phyloP scores from a whole-genome alignment of 805 yeast genomes.

The Suhomyces sp. region DNA sequence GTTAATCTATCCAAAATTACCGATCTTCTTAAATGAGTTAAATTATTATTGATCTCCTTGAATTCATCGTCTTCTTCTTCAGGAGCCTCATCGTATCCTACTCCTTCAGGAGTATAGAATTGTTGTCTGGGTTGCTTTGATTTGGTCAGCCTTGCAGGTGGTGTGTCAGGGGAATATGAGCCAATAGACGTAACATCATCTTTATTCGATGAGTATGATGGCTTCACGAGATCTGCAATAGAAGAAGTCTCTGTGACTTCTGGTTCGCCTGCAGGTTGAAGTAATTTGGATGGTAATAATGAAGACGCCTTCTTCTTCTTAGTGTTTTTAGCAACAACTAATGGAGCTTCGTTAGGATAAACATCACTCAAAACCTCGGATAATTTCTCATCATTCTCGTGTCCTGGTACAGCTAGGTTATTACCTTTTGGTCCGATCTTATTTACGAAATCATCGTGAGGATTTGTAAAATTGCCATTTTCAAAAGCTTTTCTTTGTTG shows the following conservation, averaged over 20 bases:
- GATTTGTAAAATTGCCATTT: conserved; percentile 19
- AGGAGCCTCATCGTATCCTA: conserved; percentile 7
- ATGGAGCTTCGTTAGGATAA: conserved; percentile 34
- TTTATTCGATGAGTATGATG: not conserved
- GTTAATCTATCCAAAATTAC: conserved; percentile 37
- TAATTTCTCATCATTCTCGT: conserved; percentile 30
- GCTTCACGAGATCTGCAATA: conserved; percentile 2
- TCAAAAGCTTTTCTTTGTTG: conserved; percentile 16
- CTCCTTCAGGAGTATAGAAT: conserved; percentile 3
- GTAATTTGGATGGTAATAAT: conserved; percentile 4
- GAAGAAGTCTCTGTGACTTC: not conserved
- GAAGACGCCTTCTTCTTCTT: conserved; percentile 9
- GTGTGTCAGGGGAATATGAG: conserved; percentile 39
- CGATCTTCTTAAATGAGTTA: conserved; percentile 29
- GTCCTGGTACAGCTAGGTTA: conserved; percentile 1
- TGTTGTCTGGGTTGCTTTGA: not conserved
- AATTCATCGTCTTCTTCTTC: conserved; percentile 12
- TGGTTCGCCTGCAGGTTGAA: not conserved
- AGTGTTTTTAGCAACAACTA: conserved; percentile 29
- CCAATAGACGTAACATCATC: conserved; percentile 34
- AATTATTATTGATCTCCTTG: conserved; percentile 11
- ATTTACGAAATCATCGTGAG: conserved; percentile 19
- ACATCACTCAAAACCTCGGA: conserved; percentile 46
- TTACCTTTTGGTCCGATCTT: conserved; percentile 1
- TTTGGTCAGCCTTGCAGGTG: conserved; percentile 15